Evolutionary conservation across 805 yeast genomes (phyloP), one percentile per base, ranked within the genome.

Genomic region (Pichia occidentalis): DNA sequence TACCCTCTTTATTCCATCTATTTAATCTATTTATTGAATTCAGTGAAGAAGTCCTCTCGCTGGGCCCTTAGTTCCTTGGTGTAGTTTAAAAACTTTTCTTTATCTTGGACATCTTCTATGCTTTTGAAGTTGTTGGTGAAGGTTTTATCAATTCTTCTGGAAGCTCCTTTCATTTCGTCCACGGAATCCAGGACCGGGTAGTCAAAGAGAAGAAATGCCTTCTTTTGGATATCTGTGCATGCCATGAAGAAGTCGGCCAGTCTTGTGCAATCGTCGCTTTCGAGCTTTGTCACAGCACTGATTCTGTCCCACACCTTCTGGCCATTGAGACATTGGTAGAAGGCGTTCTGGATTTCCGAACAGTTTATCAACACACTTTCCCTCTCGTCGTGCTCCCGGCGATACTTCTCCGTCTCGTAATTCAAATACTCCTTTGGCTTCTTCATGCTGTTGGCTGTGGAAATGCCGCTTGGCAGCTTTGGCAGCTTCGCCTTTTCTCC

Each of bases 361-460:
- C 67, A 62, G 39, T 62, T 62, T 10, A 52, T 50, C 4, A 51
- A 39, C 2, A 59, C 54, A 2, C 59, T 52, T 39, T 57, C 61
- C 13, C 47, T 45, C 9, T 48, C 32, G 3, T 54, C 48, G 34
- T 57, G 49, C 20, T 49, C 48, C 20, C 63, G 49, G 29, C 48
- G 46, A 41, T 61, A 62, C 5, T 36, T 44, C 4, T 57, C 59
- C n/a, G 56, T 39, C 23, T 49, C 51, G 5, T 36, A 37, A 11
- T 36, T 32, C 26, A 48, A 5, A 24, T 38, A 43, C 7, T 35
- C 36, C 9, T 28, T 31, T 17, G 36, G 39, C 24, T 28, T 28
- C 28, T 30, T 31, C 44, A 39, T 30, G 34, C 37, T 18, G 24
- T 29, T 29, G 14, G 37, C 16, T 3, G 41, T 40, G 12, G 31